Conservation (phyloP, 164 flowering plant genomes). For the Liriodendron chinense region DNA sequence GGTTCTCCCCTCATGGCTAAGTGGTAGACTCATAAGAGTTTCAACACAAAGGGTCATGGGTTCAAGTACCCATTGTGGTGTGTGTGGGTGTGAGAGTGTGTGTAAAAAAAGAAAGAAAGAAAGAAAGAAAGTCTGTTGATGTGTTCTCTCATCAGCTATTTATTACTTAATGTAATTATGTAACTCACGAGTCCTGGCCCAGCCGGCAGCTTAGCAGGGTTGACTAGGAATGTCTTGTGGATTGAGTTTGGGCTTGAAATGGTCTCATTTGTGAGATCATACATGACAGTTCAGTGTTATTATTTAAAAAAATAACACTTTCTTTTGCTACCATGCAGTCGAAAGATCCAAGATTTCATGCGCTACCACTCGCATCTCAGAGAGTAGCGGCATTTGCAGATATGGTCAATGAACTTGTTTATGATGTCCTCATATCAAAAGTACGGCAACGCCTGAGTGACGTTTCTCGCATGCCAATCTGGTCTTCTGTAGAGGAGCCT, state of each 20-base stretch:
- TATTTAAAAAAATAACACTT: slow-evolving; percentile 7
- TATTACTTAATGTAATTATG: neutral
- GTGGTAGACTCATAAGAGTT: too few species aligned
- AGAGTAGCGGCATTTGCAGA: slow-evolving; percentile 92
- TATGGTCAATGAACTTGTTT: slow-evolving; percentile 92
- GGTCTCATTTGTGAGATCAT: neutral
- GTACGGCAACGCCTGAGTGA: slow-evolving; percentile 86
- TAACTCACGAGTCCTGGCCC: neutral
- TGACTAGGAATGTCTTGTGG: neutral
- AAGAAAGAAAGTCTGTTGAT: neutral
- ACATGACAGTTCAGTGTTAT: neutral
- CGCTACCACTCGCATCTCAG: slow-evolving; percentile 89
- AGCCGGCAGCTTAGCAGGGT: neutral
- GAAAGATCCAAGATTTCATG: slow-evolving; percentile 98
- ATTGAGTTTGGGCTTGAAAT: neutral
- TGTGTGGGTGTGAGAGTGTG: too few species aligned
- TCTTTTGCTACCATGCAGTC: slow-evolving; percentile 56
- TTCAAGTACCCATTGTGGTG: too few species aligned
- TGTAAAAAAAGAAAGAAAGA: too few species aligned
- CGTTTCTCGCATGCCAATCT: slow-evolving; percentile 77
- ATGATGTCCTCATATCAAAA: slow-evolving; percentile 96
- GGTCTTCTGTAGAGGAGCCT: slow-evolving; percentile 86
- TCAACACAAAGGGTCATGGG: too few species aligned
- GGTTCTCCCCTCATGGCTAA: too few species aligned
- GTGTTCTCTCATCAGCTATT: neutral